phyloP scores from a whole-genome alignment of 192 early-diverging fungal genomes.

The Backusella morwellensis region DNA sequence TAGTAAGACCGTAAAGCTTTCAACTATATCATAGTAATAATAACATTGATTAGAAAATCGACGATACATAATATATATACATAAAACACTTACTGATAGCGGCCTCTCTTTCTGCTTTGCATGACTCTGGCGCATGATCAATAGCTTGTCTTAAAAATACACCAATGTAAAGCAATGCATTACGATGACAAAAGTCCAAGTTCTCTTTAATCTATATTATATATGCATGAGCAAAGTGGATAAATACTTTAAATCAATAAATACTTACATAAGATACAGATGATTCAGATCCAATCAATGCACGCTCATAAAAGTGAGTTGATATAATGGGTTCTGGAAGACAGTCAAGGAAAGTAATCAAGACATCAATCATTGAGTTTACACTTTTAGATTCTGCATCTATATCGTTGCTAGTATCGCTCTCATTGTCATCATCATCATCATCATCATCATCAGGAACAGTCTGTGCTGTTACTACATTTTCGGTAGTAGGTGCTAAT shows the following conservation, averaged over 20 bases:
- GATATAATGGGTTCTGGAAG: slow-evolving; percentile 78
- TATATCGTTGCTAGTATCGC: neutral
- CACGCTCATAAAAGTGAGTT: slow-evolving; percentile 56
- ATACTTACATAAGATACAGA: slow-evolving; percentile 30
- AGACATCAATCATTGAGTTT: slow-evolving; percentile 67
- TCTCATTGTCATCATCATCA: too few relatives aligned
- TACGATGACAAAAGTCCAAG: slow-evolving; percentile 67
- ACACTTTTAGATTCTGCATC: slow-evolving; percentile 52
- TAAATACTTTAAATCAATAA: neutral
- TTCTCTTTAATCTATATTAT: slow-evolving; percentile 50
- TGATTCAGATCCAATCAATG: slow-evolving; percentile 54
- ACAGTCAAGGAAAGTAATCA: slow-evolving; percentile 70
- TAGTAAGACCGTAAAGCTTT: slow-evolving; percentile 40
- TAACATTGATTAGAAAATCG: neutral
- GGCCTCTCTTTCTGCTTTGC: slow-evolving; percentile 29
- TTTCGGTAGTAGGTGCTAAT: neutral
- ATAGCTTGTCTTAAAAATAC: slow-evolving; percentile 74
- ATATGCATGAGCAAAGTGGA: neutral
- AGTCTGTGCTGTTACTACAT: neutral
- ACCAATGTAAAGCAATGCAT: slow-evolving; percentile 77
- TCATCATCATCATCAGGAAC: neutral
- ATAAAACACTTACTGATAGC: slow-evolving; percentile 41
- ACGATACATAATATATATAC: neutral
- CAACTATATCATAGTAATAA: slow-evolving; percentile 20
- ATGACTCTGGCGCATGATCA: slow-evolving; percentile 12